A percentile compares a stretch with the other conserved stretches of the same genome.
Conservation (phyloP, 2,329 filamentous ascomycete genomes). For the Periconia sp. region DNA sequence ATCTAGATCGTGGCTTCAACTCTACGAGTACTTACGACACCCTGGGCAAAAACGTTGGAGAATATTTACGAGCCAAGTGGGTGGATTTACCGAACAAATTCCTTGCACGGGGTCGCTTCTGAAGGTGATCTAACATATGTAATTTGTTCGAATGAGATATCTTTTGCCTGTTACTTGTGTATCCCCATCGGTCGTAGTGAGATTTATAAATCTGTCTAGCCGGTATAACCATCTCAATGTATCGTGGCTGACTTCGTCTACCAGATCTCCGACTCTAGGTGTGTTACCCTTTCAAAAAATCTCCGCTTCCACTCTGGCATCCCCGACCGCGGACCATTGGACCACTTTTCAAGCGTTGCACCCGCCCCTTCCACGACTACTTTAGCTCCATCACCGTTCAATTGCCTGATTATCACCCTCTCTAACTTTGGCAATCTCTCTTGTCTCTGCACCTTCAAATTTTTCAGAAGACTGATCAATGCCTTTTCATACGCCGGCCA, state of each 20-base stretch:
- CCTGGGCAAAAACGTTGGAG: constrained; percentile 52
- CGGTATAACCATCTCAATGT: no score
- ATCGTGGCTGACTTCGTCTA: no score
- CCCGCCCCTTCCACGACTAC: constrained; percentile 20
- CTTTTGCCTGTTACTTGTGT: no score
- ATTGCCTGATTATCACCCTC: constrained; percentile 32
- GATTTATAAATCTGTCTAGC: no score
- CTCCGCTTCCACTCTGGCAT: constrained; percentile 42
- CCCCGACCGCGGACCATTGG: constrained; percentile 24
- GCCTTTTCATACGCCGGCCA: constrained; percentile 28
- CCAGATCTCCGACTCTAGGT: no score
- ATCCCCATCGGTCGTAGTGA: no score
- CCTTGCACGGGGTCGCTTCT: constrained; percentile 43
- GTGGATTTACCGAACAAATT: constrained; percentile 53
- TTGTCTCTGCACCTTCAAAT: constrained; percentile 29
- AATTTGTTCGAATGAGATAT: no score
- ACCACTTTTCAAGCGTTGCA: constrained; percentile 30
- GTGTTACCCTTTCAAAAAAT: constrained; percentile 27
- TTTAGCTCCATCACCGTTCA: constrained; percentile 21
- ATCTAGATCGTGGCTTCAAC: constrained; percentile 51
- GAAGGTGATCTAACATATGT: neutral
- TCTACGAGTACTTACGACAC: constrained; percentile 50
- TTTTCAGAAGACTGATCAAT: constrained; percentile 35
- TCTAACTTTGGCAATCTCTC: constrained; percentile 25
- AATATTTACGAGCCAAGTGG: constrained; percentile 50